phyloP scores from a whole-genome alignment of 495 filamentous ascomycete species.

The Penicillium paradoxum region DNA sequence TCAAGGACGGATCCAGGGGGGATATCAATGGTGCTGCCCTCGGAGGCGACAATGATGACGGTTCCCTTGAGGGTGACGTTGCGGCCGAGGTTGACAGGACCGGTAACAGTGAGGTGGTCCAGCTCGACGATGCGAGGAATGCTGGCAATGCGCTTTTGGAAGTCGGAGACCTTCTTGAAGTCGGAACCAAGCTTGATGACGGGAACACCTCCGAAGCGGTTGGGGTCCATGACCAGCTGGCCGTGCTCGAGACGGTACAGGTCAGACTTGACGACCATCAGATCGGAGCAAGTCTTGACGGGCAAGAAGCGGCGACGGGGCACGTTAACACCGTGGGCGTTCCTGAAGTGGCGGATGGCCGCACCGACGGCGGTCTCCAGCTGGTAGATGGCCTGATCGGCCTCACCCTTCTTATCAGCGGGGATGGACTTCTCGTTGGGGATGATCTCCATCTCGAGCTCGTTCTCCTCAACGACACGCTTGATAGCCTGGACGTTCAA shows the following conservation, averaged over 20 bases:
- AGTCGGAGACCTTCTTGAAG: conserved; percentile 99
- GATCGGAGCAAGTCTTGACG: conserved; percentile 99
- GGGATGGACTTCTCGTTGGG: conserved; percentile 98
- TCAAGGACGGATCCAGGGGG: conserved; percentile 93
- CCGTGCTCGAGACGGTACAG: conserved; percentile 99
- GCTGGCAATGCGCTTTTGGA: conserved; percentile 93
- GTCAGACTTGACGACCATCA: conserved; percentile 99
- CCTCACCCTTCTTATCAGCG: conserved; percentile 99
- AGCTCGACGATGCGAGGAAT: conserved; percentile 98
- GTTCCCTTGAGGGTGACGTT: conserved; percentile 96
- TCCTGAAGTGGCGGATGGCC: conserved; percentile 97
- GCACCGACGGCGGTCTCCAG: conserved; percentile 98
- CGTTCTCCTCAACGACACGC: conserved; percentile 97
- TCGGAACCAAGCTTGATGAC: conserved; percentile 98
- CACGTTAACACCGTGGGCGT: conserved; percentile 98
- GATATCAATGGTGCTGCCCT: conserved; percentile 96
- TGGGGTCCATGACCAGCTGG: conserved; percentile 91
- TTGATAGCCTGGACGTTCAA: conserved; percentile 96
- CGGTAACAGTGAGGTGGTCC: conserved; percentile 96
- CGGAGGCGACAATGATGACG: conserved; percentile 99
- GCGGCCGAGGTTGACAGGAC: conserved; percentile 90
- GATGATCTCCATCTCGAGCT: conserved; percentile 99
- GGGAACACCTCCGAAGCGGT: conserved; percentile 95
- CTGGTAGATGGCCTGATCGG: conserved; percentile 94
- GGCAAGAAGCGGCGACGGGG: conserved; percentile 96